Evolutionary conservation across 306 rosid species (phyloP).

Genomic region (Lotus japonicus): DNA sequence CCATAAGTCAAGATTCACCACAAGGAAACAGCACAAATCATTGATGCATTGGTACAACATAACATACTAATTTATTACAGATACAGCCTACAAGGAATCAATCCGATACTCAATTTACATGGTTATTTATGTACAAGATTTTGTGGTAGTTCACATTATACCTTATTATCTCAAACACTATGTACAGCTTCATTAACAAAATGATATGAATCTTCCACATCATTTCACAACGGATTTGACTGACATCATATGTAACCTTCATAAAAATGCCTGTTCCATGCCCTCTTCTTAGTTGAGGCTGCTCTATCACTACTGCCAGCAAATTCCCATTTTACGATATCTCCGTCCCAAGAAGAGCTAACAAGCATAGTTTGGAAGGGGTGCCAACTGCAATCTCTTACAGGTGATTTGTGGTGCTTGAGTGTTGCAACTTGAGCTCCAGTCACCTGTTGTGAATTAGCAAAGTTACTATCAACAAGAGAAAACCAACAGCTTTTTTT

Average conservation of each 20-base stretch:
- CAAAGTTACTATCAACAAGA: not conserved
- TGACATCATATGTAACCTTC: slow-evolving; percentile 12
- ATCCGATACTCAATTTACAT: not conserved
- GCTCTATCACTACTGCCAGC: slow-evolving; percentile 42
- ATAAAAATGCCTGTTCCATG: slow-evolving; percentile 28
- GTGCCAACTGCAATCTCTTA: slow-evolving; percentile 98
- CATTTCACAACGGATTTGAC: not conserved
- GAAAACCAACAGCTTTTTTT: not conserved
- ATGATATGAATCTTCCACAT: not conserved
- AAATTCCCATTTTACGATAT: slow-evolving; percentile 77
- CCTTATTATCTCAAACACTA: slow-evolving; percentile 8
- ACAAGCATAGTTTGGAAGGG: slow-evolving; percentile 70
- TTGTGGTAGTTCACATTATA: not conserved
- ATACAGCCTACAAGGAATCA: not conserved
- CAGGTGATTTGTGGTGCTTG: slow-evolving; percentile 82
- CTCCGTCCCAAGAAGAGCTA: slow-evolving; percentile 98
- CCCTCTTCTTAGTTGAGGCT: slow-evolving; percentile 24
- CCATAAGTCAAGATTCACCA: not conserved
- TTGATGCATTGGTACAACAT: not conserved
- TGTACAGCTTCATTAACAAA: slow-evolving; percentile 7
- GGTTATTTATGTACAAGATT: slow-evolving; percentile 34
- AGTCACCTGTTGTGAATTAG: slow-evolving; percentile 43
- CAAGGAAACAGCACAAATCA: slow-evolving; percentile 2
- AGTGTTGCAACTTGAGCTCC: slow-evolving; percentile 84
- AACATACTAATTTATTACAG: not conserved